Evolutionary conservation across 1,284 basidiomycete genomes (phyloP), one percentile per base, ranked within the genome.

Genomic region (Tilletia caries): DNA sequence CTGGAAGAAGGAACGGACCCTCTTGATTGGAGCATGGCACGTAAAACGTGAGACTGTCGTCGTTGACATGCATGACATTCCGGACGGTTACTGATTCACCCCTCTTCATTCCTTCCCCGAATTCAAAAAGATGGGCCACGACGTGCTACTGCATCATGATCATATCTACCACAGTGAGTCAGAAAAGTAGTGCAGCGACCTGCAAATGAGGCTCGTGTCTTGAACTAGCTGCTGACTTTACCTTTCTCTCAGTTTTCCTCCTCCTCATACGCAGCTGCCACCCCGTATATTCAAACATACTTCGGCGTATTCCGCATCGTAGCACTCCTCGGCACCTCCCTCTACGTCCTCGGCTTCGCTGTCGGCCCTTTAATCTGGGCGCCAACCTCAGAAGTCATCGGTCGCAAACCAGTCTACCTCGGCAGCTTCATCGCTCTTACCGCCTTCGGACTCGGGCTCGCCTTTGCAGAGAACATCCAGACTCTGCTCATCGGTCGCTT

Each of bases 281-380:
- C 66, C 10, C 37, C 33, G 18, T 12, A 6, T 10, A 44, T 67
- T 25, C 48, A 67, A 58, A 20, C 37, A 25, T 44, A 10, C 48
- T 67, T 50, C 48, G n/a, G 33, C 48, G 46, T 67, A 25, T 32
- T 25, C 8, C 33, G 48, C 32, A 43, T 25, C 48, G 48, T 67
- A 2, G 66, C 66, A n/a, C 37, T 58, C 48, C 44, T 37, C 66
- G 66, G 66, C 23, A 67, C 66, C 8, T 50, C 73, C 1, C 71
- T 74, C 0, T 76, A 75, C 37, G 71, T 76, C 32, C 71, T 70
- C n/a, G 75, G 75, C 1, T 76, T 73, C 60, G 71, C 73, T 0
- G 70, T 72, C 6, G 75, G 75, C 1, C 75, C 75, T 2, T 58
- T 74, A 64, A 13, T 76, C 12, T 76, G 73, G 73, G 73, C 71